These are phyloP conservation scores for Theileria luwenshuni DNA, from an alignment of 169 alveolate genomes.

Conservation along the genomic window DNA sequence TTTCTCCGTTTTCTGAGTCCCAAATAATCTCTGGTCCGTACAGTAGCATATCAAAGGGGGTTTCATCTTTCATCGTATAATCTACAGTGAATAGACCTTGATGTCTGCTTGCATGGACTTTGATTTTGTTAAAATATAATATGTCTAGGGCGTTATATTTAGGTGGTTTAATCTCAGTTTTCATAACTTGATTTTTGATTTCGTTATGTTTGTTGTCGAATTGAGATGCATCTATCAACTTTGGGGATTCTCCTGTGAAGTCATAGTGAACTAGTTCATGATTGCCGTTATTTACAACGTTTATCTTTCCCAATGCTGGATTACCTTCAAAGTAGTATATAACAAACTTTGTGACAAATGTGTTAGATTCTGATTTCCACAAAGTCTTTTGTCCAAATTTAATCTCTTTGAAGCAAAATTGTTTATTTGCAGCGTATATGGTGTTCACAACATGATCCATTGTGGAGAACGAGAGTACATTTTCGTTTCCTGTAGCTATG, in stretches of 20 bases:
- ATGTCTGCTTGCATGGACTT: background rate
- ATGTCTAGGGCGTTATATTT: background rate
- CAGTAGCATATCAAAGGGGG: background rate
- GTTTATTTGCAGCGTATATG: background rate
- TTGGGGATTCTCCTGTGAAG: background rate
- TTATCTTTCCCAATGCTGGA: background rate
- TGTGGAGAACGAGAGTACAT: background rate
- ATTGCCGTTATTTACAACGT: background rate
- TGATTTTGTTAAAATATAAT: background rate
- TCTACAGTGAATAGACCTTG: background rate
- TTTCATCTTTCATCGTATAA: background rate
- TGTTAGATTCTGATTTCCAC: background rate
- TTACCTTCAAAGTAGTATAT: background rate
- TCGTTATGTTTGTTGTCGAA: background rate
- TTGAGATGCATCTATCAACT: background rate
- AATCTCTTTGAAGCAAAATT: background rate
- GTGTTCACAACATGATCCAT: background rate
- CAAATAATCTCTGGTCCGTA: constrained; percentile 14
- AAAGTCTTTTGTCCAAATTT: background rate
- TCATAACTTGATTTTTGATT: background rate
- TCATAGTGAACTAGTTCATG: background rate
- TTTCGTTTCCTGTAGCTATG: background rate
- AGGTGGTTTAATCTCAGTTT: background rate
- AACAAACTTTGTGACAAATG: background rate
- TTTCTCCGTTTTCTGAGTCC: background rate